Conservation (phyloP, 768 basidiomycete species). For the Boletus vinaceobasis region DNA sequence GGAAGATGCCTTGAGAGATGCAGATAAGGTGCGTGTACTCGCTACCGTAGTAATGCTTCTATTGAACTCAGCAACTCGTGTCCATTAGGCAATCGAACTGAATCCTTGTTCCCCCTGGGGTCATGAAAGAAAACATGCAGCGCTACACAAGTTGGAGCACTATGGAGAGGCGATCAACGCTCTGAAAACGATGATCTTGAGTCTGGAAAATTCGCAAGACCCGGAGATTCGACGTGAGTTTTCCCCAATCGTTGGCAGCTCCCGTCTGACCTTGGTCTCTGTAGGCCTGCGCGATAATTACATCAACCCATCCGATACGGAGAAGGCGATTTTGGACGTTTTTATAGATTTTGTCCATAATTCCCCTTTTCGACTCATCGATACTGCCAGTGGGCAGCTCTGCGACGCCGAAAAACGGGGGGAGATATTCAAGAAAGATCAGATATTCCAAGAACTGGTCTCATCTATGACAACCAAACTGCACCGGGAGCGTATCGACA, state of each 20-base stretch:
- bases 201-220: slow-evolving; percentile 9
- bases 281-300: slow-evolving; percentile 11
- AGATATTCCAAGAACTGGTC: slow-evolving; percentile 10
- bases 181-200: slow-evolving; percentile 4
- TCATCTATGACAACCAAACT: slow-evolving; percentile 13
- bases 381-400: slow-evolving; percentile 15
- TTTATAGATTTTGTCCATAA: neutral
- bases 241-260: neutral
- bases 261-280: neutral
- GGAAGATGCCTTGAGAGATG: slow-evolving; percentile 14
- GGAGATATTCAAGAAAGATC: slow-evolving; percentile 10
- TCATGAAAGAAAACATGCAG: slow-evolving; percentile 15
- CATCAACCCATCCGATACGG: slow-evolving; percentile 7
- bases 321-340: neutral
- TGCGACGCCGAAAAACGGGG: slow-evolving; percentile 16
- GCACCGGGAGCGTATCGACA: slow-evolving; percentile 3
- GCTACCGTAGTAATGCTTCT: neutral
- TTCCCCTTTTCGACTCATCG: slow-evolving; percentile 18
- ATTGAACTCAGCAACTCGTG: neutral
- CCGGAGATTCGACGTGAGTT: slow-evolving; percentile 11
- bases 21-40: slow-evolving; percentile 10
- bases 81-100: slow-evolving; percentile 6
- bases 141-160: slow-evolving; percentile 8
- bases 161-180: slow-evolving; percentile 10
- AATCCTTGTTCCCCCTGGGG: slow-evolving; percentile 12